Conservation (phyloP, 2,329 filamentous ascomycete species). For the Claviceps digitariae region DNA sequence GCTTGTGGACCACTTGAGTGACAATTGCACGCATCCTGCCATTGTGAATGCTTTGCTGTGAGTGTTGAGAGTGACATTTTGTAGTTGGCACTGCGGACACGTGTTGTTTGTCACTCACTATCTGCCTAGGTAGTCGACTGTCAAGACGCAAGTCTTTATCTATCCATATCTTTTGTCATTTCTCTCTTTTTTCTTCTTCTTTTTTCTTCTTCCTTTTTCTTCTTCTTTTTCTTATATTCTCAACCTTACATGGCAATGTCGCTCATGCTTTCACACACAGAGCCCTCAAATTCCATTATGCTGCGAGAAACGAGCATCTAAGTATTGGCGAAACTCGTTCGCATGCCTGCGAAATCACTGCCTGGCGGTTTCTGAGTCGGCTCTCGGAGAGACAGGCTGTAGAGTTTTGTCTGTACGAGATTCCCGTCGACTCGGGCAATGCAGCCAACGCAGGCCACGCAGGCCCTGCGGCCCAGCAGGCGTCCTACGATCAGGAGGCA, state of each 20-base stretch:
- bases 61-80: too few relatives aligned
- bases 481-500: conserved; percentile 24
- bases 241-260: too few relatives aligned
- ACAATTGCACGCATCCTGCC: conserved; percentile 51
- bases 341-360: conserved; percentile 66
- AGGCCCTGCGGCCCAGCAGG: conserved; percentile 1
- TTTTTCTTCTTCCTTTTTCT: too few relatives aligned
- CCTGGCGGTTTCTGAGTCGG: conserved; percentile 62
- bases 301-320: conserved; percentile 47
- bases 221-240: too few relatives aligned
- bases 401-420: conserved; percentile 60
- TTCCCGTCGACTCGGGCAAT: conserved; percentile 33
- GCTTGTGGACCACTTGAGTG: conserved; percentile 51
- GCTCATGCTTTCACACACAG: conserved; percentile 23
- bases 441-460: conserved; percentile 1
- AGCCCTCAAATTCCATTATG: conserved; percentile 62
- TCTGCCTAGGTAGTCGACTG: too few relatives aligned
- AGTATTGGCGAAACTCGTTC: conserved; percentile 56
- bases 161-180: too few relatives aligned
- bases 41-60: conserved; percentile 63
- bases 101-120: neutral
- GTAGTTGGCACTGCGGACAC: neutral
- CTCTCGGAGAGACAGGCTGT: conserved; percentile 62
- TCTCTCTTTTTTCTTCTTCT: too few relatives aligned
- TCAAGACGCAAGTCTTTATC: too few relatives aligned